Percentiles rank a stretch among this genome's conserved stretches.
Evolutionary conservation across 2,329 filamentous ascomycete genomes (phyloP).

Genomic region (Fonsecaea multimorphosa): DNA sequence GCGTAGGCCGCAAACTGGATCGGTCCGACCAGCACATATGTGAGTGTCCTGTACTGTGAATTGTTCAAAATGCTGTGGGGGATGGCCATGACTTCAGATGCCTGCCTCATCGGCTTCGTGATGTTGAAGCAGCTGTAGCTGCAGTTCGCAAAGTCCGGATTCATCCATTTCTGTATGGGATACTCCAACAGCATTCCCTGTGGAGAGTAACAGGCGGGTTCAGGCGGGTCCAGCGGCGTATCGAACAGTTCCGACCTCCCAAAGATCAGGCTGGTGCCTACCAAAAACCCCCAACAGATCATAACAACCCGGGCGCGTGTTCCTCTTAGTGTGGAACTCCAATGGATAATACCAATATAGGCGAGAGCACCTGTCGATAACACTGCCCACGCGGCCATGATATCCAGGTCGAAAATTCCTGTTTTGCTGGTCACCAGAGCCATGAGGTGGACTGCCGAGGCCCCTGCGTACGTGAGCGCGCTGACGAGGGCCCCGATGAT

Average conservation of each 20-base stretch:
- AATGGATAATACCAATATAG: constrained; percentile 41
- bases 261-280: constrained; percentile 37
- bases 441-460: constrained; percentile 42
- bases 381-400: constrained; percentile 40
- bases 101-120: constrained; percentile 37
- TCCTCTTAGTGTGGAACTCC: constrained; percentile 38
- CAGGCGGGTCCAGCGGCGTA: constrained; percentile 27
- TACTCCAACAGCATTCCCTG: constrained; percentile 36
- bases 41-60: constrained; percentile 32
- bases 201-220: constrained; percentile 39
- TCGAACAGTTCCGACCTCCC: constrained; percentile 37
- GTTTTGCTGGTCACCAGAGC: constrained; percentile 37
- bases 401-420: constrained; percentile 40
- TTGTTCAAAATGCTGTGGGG: constrained; percentile 34
- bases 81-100: constrained; percentile 37
- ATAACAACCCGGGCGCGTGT: constrained; percentile 38
- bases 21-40: constrained; percentile 35
- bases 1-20: constrained; percentile 41
- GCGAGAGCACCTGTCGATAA: constrained; percentile 40
- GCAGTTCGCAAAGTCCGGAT: constrained; percentile 39
- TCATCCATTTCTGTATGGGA: constrained; percentile 30
- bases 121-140: constrained; percentile 41
- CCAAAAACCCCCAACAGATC: constrained; percentile 38
- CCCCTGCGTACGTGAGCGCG: constrained; percentile 41
- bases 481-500: constrained; percentile 42